Base-by-base conservation (phyloP, 495 filamentous ascomycete genomes). In the Daldinia bambusicola region DNA sequence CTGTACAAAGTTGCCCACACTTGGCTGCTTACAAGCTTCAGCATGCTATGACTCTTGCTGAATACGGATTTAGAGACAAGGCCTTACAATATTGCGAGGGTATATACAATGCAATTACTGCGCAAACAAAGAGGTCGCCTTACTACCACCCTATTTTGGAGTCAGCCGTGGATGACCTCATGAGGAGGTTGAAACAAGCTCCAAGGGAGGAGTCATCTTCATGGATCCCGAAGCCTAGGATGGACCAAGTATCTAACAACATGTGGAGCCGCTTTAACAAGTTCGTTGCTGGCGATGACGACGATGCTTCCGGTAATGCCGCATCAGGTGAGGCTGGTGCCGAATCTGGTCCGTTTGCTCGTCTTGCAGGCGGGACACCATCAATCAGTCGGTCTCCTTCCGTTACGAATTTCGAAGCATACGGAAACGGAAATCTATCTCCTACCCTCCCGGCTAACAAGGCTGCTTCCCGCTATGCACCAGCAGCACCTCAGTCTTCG, bases 201-300 rank as follows among this genome's bases (percentile, higher is more conserved):
- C 92, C 93, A 22, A 92, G 89, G 67, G 93, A 95, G 67, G 84
- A 84, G 51, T 81, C 81, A 8, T 80, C 79, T 58, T 87, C 84
- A 1, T 97, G 94, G 93, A 94, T 98, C 43, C 91, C 93, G 0
- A 95, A 93, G 77, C 92, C 96, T 12, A 98, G 89, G 79, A 95
- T 98, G 86, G 93, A 95, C 76, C 97, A 94, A 75, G 92, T 98
- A 0, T 96, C 93, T 14, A 91, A 88, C 51, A 91, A 90, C 14
- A 88, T 98, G 77, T 95, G 92, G 89, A 91, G 89, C 57, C 92
- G 89, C 34, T 97, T 99, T 81, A 97, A 91, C 76, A 97, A 92
- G 65, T 98, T 98, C 72, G 92, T 99, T 56, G 90, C 91, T 60
- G 96, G 96, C 5, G 95, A 97, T 58, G 95, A 98, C 30, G 88